Evolutionary conservation across 257 asterid species (phyloP).

Genomic region (Solanum bulbocastanum): DNA sequence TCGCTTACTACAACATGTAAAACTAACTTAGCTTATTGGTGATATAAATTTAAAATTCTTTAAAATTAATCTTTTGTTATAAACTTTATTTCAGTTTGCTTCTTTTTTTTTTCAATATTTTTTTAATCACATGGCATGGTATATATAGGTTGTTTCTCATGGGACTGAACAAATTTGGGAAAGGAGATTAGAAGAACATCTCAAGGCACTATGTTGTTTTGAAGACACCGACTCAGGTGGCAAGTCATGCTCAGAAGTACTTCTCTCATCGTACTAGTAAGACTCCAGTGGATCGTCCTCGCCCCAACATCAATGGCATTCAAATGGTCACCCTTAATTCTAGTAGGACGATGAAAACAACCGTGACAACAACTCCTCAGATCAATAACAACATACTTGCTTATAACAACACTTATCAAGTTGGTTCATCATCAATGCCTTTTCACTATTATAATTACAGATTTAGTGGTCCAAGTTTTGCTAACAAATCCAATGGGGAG

Average conservation of each 20-base stretch:
- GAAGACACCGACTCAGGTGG: conserved; percentile 35
- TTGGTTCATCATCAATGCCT: neutral
- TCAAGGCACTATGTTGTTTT: conserved; percentile 28
- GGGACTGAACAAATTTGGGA: conserved; percentile 36
- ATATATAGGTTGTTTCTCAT: conserved; percentile 29
- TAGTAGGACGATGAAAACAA: too few relatives aligned
- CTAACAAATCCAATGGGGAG: neutral
- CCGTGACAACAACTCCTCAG: neutral
- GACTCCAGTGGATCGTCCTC: conserved; percentile 13
- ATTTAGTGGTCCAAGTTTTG: neutral
- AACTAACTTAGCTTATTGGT: neutral
- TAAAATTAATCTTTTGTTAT: neutral
- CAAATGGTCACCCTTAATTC: neutral
- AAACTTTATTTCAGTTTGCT: neutral
- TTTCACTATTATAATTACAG: neutral
- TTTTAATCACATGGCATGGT: neutral
- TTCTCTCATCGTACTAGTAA: conserved; percentile 16
- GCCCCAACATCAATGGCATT: conserved; percentile 33
- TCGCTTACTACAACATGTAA: neutral
- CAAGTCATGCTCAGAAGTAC: conserved; percentile 46
- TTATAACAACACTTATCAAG: neutral
- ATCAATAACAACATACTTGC: neutral
- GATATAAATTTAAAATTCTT: neutral
- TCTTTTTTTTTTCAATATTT: neutral
- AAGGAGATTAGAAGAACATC: conserved; percentile 50